Conservation (phyloP, 1,284 basidiomycete species). For the Tilletia horrida region DNA sequence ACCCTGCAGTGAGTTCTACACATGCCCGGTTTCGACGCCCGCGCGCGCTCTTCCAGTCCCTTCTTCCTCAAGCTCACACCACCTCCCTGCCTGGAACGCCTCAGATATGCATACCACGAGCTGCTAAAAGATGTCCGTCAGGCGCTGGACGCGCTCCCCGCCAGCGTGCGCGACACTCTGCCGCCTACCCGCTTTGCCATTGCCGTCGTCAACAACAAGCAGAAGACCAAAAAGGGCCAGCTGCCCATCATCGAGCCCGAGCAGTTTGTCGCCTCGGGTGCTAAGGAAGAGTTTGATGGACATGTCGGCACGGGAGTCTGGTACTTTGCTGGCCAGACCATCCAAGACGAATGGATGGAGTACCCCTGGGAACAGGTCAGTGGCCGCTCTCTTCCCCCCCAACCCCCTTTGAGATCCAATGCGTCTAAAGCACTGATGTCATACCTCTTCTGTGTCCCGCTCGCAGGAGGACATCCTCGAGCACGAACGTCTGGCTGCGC, state of each 20-base stretch:
- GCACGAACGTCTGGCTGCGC: slow-evolving; percentile 52
- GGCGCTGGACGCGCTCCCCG: slow-evolving; percentile 37
- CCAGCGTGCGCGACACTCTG: slow-evolving; percentile 40
- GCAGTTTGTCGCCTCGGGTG: slow-evolving; percentile 17
- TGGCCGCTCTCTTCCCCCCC: slow-evolving; percentile 9
- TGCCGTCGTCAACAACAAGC: slow-evolving; percentile 55
- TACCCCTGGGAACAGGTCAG: slow-evolving; percentile 50
- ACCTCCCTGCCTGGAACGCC: too few relatives aligned
- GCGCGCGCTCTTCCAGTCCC: too few relatives aligned
- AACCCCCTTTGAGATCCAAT: too few relatives aligned
- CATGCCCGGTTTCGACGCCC: too few relatives aligned
- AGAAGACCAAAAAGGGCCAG: slow-evolving; percentile 44
- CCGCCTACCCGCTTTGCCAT: slow-evolving; percentile 51
- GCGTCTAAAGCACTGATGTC: neutral
- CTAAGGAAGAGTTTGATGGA: slow-evolving; percentile 38
- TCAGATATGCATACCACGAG: slow-evolving; percentile 51
- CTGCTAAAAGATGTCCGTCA: slow-evolving; percentile 50
- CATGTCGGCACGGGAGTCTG: slow-evolving; percentile 47
- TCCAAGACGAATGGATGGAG: slow-evolving; percentile 51
- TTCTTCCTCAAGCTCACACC: too few relatives aligned
- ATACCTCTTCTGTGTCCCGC: neutral
- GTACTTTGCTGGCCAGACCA: slow-evolving; percentile 52
- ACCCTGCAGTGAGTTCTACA: slow-evolving; percentile 48
- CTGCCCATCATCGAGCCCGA: slow-evolving; percentile 43
- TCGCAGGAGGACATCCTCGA: slow-evolving; percentile 45